These are phyloP conservation scores for Schrenkiella parvula DNA, from an alignment of 345 rosid genomes.

Conservation along the genomic window DNA sequence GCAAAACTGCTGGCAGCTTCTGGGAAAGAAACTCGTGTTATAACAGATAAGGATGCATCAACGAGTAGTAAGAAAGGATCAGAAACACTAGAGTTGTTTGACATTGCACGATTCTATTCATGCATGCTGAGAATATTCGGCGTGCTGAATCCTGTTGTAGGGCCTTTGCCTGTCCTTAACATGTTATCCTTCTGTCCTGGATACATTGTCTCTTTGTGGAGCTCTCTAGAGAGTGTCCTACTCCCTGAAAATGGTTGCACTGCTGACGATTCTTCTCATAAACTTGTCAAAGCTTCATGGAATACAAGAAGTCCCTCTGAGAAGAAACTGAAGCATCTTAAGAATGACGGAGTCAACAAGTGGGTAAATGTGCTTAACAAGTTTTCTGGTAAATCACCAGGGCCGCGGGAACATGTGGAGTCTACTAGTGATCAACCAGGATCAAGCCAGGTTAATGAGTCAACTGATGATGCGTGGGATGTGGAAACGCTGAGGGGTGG, in stretches of 20 bases:
- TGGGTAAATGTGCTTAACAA: conserved; percentile 71
- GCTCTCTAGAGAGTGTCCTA: conserved; percentile 50
- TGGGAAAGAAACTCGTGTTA: conserved; percentile 34
- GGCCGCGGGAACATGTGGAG: conserved; percentile 32
- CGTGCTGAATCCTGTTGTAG: conserved; percentile 52
- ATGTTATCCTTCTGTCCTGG: conserved; percentile 91
- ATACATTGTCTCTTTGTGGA: conserved; percentile 64
- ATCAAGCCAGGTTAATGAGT: conserved; percentile 41
- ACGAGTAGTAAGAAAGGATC: conserved; percentile 27
- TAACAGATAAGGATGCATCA: conserved; percentile 28
- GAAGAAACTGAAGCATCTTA: conserved; percentile 46
- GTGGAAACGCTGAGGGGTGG: conserved; percentile 63
- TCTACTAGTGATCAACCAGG: conserved; percentile 36
- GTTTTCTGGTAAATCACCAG: conserved; percentile 69
- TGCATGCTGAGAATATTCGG: conserved; percentile 75
- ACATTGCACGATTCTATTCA: conserved; percentile 76
- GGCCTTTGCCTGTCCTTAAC: conserved; percentile 81
- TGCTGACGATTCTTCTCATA: conserved; percentile 15
- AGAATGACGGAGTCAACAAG: conserved; percentile 60
- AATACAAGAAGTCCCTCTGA: conserved; percentile 37
- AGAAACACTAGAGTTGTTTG: conserved; percentile 52
- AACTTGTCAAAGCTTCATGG: conserved; percentile 33
- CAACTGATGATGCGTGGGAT: conserved; percentile 60
- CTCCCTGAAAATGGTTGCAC: conserved; percentile 35
- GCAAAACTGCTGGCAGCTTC: conserved; percentile 58